phyloP scores from a whole-genome alignment of 164 flowering plant genomes.

The Vitis riparia region DNA sequence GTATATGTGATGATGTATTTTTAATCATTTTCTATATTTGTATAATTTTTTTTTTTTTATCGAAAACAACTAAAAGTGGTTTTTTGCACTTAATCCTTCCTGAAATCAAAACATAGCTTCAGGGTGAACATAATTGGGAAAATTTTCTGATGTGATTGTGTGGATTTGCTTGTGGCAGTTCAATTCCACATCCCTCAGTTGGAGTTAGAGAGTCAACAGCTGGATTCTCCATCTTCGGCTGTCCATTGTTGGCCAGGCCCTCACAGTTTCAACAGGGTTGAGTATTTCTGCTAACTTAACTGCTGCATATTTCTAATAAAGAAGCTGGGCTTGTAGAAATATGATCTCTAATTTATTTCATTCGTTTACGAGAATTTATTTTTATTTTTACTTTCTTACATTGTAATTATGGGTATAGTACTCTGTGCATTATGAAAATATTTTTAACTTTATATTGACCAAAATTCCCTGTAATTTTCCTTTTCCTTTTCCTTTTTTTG shows the following conservation, averaged over 20 bases:
- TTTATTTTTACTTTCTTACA: not conserved
- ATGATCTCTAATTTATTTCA: not conserved
- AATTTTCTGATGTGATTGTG: too few species aligned
- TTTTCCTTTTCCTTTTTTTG: slow-evolving; percentile 4
- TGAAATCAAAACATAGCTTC: too few species aligned
- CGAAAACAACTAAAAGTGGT: too few species aligned
- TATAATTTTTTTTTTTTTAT: too few species aligned
- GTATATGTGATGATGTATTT: too few species aligned
- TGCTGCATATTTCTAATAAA: not conserved
- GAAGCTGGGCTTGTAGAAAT: not conserved
- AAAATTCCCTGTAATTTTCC: not conserved
- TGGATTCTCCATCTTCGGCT: slow-evolving; percentile 46
- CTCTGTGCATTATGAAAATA: too few species aligned
- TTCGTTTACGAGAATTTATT: not conserved
- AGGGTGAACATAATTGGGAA: too few species aligned
- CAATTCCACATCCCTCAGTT: slow-evolving; percentile 38
- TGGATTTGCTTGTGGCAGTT: slow-evolving; percentile 31
- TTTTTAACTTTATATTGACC: too few species aligned
- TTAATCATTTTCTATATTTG: too few species aligned
- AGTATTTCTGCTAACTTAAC: slow-evolving; percentile 9
- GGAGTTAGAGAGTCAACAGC: slow-evolving; percentile 45
- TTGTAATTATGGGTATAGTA: not conserved
- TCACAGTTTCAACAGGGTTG: slow-evolving; percentile 48
- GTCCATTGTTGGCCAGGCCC: slow-evolving; percentile 47
- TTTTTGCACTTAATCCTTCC: too few species aligned